Base-by-base conservation (phyloP, 2,329 filamentous ascomycete species). In the Diaporthe vexans region DNA sequence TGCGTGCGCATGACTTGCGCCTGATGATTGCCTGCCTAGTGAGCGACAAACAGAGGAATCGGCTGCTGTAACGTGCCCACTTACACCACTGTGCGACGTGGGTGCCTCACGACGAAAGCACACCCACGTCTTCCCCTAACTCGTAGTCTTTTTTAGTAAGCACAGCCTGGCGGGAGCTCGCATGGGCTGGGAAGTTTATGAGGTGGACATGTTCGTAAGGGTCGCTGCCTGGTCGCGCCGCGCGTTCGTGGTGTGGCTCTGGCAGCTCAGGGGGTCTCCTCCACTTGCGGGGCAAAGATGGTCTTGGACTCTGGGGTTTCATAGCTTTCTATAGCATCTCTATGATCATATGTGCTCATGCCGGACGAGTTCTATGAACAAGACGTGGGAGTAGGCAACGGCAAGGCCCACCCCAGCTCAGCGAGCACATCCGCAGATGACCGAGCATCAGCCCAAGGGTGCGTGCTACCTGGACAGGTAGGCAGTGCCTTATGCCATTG, bases 271-370 rank as follows among this genome's bases (percentile, higher is more conserved):
- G 19, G 13, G 9, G 7, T n/a, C 33, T 37, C 10, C 21, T n/a
- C n/a, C 1, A 51, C 6, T 52, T 67, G 63, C 21, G 48, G 48
- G 19, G 33, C 33, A 54, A 54, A 15, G 63, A 26, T n/a, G 19
- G 29, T 3, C 5, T 17, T 7, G 26, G 21, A 26, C 21, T 40
- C n/a, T 52, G 24, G 19, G 35, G 15, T 46, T 63, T 19, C 17
- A 58, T 24, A 56, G 35, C 21, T 72, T 11, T 72, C 56, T 54
- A 56, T 24, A n/a, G 70, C 11, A 13, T n/a, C 21, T 72, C 57
- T 72, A 54, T 72, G 48, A 35, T 43, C 70, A 26, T 48, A 56
- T 40, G 48, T 52, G 29, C 48, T n/a, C 33, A 8, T 26, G 48
- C 48, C n/a, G n/a, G 21, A 26, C 21, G 37, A 15, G 29, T 13